Percentiles rank a stretch among this genome's conserved stretches.
Evolutionary conservation across 2,329 filamentous ascomycete species (phyloP).

Genomic region (Exophiala sp.): DNA sequence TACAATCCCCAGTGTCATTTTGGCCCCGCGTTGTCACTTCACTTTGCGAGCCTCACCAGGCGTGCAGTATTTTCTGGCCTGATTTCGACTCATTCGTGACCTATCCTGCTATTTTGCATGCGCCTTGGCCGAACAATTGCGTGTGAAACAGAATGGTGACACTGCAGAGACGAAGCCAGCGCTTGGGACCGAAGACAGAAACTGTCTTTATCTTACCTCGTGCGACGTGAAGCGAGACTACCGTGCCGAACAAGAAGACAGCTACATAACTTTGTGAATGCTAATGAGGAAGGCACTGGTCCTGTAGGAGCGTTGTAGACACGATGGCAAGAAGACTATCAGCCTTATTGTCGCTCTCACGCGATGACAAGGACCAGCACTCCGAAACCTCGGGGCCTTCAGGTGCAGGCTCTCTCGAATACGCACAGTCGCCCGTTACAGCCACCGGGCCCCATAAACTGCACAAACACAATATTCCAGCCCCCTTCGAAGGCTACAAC

Average conservation of each 20-base stretch:
- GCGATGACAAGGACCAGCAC: slow-evolving; percentile 14
- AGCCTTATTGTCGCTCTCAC: slow-evolving; percentile 24
- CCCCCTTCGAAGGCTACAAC: slow-evolving; percentile 19
- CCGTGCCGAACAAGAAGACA: neutral
- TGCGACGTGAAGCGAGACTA: neutral
- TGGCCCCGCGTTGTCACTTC: neutral
- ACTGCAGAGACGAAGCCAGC: neutral
- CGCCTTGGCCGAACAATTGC: neutral
- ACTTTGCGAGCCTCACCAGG: neutral
- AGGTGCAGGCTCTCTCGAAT: slow-evolving; percentile 5
- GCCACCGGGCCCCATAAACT: slow-evolving; percentile 9
- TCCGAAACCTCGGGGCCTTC: neutral
- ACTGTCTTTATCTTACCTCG: too few species aligned
- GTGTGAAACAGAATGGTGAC: neutral
- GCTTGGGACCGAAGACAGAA: neutral
- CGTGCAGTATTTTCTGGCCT: neutral
- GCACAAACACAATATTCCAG: slow-evolving; percentile 19
- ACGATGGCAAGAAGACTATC: slow-evolving; percentile 23
- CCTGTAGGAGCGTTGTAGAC: neutral
- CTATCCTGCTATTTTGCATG: neutral
- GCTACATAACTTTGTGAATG: neutral
- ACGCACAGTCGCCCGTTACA: slow-evolving; percentile 1
- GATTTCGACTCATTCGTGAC: neutral
- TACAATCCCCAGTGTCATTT: neutral
- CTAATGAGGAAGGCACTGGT: neutral